phyloP scores from a whole-genome alignment of 257 asterid genomes.

The Scutellaria galericulata region DNA sequence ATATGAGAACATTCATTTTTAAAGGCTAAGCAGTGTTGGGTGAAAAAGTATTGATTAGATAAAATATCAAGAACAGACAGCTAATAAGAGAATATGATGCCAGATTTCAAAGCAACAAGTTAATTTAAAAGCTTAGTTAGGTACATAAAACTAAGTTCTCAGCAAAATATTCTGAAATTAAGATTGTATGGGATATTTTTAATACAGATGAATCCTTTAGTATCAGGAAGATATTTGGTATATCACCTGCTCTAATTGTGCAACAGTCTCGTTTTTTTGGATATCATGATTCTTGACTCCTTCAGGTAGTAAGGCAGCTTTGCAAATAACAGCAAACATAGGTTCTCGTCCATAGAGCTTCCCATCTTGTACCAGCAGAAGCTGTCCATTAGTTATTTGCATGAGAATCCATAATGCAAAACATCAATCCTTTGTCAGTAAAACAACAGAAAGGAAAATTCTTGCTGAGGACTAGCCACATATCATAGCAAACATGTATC shows the following conservation, averaged over 20 bases:
- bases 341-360: slow-evolving; percentile 91
- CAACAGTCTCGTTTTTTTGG: slow-evolving; percentile 72
- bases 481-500: slow-evolving; percentile 6
- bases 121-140: slow-evolving; percentile 6
- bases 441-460: slow-evolving; percentile 6
- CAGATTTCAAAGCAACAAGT: slow-evolving; percentile 25
- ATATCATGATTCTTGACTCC: slow-evolving; percentile 69
- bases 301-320: slow-evolving; percentile 83
- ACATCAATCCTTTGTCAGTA: slow-evolving; percentile 30
- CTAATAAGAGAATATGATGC: slow-evolving; percentile 18
- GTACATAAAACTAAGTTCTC: slow-evolving; percentile 3
- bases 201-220: background rate
- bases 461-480: slow-evolving; percentile 18
- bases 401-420: slow-evolving; percentile 44
- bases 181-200: slow-evolving; percentile 11
- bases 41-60: background rate
- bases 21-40: slow-evolving; percentile 18
- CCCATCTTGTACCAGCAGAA: slow-evolving; percentile 95
- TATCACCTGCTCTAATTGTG: slow-evolving; percentile 88
- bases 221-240: slow-evolving; percentile 27
- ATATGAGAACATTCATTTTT: slow-evolving; percentile 33
- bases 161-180: background rate
- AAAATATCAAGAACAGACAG: slow-evolving; percentile 3
- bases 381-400: slow-evolving; percentile 64
- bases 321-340: slow-evolving; percentile 79